Conservation (phyloP, 2,329 filamentous ascomycete genomes). For the Albophoma yamanashiensis region DNA sequence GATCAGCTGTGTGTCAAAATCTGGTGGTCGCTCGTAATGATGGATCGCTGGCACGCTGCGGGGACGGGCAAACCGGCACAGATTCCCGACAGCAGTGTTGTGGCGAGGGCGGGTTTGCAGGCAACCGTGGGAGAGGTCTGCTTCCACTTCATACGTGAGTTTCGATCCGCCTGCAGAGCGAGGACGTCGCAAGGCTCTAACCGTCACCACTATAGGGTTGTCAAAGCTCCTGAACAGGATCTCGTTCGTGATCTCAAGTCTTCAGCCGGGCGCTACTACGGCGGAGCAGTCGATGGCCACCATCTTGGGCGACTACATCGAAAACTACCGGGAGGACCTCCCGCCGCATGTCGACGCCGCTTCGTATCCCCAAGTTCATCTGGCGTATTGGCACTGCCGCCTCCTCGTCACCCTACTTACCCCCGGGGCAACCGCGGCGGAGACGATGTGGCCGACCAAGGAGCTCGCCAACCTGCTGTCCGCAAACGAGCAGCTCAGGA, state of each 20-base stretch:
- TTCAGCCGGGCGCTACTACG: constrained; percentile 22
- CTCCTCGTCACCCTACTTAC: constrained; percentile 52
- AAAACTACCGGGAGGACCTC: constrained; percentile 55
- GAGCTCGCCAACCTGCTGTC: constrained; percentile 49
- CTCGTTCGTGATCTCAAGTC: constrained; percentile 24
- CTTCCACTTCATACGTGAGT: constrained; percentile 57
- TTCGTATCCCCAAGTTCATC: constrained; percentile 46
- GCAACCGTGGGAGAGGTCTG: constrained; percentile 50
- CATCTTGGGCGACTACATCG: constrained; percentile 29
- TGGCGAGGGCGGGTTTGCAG: constrained; percentile 49
- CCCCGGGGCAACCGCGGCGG: constrained; percentile 40
- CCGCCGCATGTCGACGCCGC: constrained; percentile 43
- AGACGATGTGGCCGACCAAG: constrained; percentile 49
- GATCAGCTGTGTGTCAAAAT: constrained; percentile 52
- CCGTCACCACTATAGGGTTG: constrained; percentile 27
- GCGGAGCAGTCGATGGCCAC: constrained; percentile 21
- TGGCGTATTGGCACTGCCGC: constrained; percentile 61
- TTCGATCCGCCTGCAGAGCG: too few species aligned
- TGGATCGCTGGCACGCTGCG: constrained; percentile 66
- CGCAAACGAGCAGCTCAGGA: constrained; percentile 41
- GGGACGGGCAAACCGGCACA: constrained; percentile 51
- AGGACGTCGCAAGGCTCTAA: background rate
- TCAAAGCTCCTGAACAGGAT: constrained; percentile 41
- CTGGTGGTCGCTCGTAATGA: constrained; percentile 62
- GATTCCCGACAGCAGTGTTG: constrained; percentile 51